A percentile compares a stretch with the other conserved stretches of the same genome.
phyloP scores from a whole-genome alignment of 225 moss, liverwort and hornwort species.

The Pleurozium schreberi region DNA sequence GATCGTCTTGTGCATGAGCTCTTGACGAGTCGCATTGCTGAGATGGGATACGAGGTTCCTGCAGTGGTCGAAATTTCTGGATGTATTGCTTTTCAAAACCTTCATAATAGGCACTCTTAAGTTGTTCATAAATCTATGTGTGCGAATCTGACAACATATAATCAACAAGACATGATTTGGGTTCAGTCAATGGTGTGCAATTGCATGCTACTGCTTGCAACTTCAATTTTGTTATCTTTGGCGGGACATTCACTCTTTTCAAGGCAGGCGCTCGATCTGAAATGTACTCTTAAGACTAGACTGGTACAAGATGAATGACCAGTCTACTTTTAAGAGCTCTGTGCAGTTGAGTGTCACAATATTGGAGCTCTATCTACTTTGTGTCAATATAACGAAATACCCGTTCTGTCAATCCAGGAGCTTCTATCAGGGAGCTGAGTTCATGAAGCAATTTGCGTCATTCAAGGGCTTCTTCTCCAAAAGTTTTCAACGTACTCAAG shows the following conservation, averaged over 20 bases:
- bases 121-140: background rate
- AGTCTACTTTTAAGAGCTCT: background rate
- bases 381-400: background rate
- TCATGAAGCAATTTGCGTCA: background rate
- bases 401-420: background rate
- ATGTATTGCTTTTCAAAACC: background rate
- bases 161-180: background rate
- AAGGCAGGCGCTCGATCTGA: background rate
- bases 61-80: background rate
- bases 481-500: background rate
- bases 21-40: background rate
- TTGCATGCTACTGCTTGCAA: background rate
- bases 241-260: background rate
- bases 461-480: background rate
- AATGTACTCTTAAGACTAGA: background rate
- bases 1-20: conserved; percentile 4
- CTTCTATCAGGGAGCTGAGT: background rate
- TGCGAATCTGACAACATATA: background rate
- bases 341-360: background rate
- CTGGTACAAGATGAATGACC: background rate
- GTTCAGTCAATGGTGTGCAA: background rate
- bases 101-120: background rate
- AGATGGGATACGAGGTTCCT: conserved; percentile 1
- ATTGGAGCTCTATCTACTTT: background rate
- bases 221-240: background rate